Evolutionary conservation across 2,329 filamentous ascomycete species (phyloP), one percentile per base, ranked within the genome.

Genomic region (Diaporthe sp.): DNA sequence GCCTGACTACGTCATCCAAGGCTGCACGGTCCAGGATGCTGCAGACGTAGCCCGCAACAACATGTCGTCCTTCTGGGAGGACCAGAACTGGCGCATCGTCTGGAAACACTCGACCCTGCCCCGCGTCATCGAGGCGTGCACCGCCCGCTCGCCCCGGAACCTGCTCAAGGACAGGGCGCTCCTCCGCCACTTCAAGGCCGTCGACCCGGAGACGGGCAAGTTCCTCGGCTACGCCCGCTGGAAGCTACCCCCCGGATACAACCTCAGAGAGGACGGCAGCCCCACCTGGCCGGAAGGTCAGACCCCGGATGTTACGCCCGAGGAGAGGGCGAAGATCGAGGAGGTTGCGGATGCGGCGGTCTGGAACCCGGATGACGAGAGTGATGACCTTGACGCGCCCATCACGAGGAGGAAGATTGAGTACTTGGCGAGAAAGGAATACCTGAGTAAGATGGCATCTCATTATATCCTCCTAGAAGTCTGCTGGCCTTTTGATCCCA

Each of bases 191-290:
- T 75, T 77, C 57, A 79, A 77, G 51, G 79, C 78, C 31, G 76
- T 80, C 39, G 78, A 80, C 53, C 55, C 73, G 4, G 58, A 53
- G 58, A 80, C 79, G 10, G 78, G 78, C 13, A 65, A 69, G 59
- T 39, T 80, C 10, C 39, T 80, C 2, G 79, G 79, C 0, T 80
- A 79, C 61, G 76, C 74, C 31, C 77, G 79, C 22, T 80, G 79
- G 79, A 28, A 58, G n/a, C 73, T 80, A 1, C 78, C 79, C 1
- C 31, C 51, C 0, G 49, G 42, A 0, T 65, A 44, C 34, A 59
- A 57, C 12, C 57, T 34, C 17, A 44, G 42, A 2, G 67, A 71
- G n/a, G 67, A 74, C 12, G 74, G 69, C n/a, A 37, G 10, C 10
- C 44, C 70, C 6, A 34, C 62, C 0, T 79, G 78, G 78, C 76